Conservation (phyloP, 1,284 basidiomycete species). For the Puccinia triticina region DNA sequence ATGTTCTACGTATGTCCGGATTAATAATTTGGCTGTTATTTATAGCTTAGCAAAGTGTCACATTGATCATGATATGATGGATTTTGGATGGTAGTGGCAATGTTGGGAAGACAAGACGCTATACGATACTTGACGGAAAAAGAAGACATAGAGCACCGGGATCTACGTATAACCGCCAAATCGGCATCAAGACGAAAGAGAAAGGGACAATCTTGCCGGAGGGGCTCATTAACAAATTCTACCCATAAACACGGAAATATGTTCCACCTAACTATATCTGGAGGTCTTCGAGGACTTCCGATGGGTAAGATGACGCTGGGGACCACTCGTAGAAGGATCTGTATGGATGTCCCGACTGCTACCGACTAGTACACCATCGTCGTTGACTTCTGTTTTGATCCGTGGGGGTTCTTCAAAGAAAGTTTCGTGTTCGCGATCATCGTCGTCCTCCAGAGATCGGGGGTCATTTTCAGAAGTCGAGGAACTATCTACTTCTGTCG, state of each 20-base stretch:
- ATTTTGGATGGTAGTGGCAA: neutral
- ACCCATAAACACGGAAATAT: neutral
- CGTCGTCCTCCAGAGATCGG: neutral
- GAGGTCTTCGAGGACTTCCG: neutral
- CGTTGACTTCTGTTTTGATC: constrained; percentile 29
- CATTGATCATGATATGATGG: too few relatives aligned
- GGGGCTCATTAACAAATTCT: neutral
- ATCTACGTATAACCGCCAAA: constrained; percentile 2
- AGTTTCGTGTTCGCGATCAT: neutral
- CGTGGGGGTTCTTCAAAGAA: neutral
- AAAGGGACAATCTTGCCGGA: neutral
- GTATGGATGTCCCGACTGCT: constrained; percentile 17
- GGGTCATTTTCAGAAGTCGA: constrained; percentile 25
- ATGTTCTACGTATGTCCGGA: too few relatives aligned
- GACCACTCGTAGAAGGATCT: constrained; percentile 2
- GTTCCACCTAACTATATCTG: neutral
- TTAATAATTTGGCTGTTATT: too few relatives aligned
- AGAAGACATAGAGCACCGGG: neutral
- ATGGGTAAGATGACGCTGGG: neutral
- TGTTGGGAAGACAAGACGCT: too few relatives aligned
- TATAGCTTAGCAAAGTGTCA: too few relatives aligned
- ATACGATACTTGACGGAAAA: neutral
- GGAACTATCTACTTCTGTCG: constrained; percentile 23
- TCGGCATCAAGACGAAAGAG: neutral
- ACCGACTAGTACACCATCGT: constrained; percentile 22